A percentile compares a stretch with the other conserved stretches of the same genome.
These are phyloP conservation scores for Hymenoscyphus infarciens DNA, from an alignment of 2,329 filamentous ascomycete species.

Conservation along the genomic window DNA sequence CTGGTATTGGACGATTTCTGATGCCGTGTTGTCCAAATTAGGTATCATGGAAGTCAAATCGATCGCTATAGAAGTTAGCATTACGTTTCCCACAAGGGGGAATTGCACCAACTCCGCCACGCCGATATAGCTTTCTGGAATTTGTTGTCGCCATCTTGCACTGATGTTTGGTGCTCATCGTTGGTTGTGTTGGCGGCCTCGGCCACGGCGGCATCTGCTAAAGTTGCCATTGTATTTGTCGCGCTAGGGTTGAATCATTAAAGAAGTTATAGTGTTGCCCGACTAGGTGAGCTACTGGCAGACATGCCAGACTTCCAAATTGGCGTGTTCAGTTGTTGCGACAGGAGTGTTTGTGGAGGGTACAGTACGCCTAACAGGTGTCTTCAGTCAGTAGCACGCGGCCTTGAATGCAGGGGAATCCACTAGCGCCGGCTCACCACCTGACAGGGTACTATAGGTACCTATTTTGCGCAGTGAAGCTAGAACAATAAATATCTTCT, in stretches of 20 bases:
- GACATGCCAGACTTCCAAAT: neutral
- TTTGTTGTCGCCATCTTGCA: constrained; percentile 69
- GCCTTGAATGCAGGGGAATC: neutral
- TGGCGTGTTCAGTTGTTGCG: neutral
- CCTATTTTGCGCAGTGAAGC: too few relatives aligned
- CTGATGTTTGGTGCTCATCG: constrained; percentile 17
- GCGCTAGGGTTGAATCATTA: neutral
- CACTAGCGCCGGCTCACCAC: neutral
- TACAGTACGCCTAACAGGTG: neutral
- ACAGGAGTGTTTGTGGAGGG: neutral
- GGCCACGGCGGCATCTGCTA: constrained; percentile 27
- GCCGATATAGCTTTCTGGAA: constrained; percentile 95
- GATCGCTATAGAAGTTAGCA: constrained; percentile 57
- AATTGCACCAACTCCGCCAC: constrained; percentile 72
- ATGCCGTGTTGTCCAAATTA: constrained; percentile 86
- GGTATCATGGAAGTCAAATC: constrained; percentile 81
- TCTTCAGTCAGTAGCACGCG: neutral
- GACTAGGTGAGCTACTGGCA: constrained; percentile 14
- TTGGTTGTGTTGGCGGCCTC: constrained; percentile 19
- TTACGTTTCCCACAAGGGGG: constrained; percentile 7
- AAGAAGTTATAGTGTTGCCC: neutral
- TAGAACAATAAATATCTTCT: too few relatives aligned
- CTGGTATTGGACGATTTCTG: constrained; percentile 89
- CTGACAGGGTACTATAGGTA: neutral
- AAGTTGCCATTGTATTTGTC: constrained; percentile 27